Conservation (phyloP, 2,329 filamentous ascomycete genomes). For the Mollisia scopiformis region DNA sequence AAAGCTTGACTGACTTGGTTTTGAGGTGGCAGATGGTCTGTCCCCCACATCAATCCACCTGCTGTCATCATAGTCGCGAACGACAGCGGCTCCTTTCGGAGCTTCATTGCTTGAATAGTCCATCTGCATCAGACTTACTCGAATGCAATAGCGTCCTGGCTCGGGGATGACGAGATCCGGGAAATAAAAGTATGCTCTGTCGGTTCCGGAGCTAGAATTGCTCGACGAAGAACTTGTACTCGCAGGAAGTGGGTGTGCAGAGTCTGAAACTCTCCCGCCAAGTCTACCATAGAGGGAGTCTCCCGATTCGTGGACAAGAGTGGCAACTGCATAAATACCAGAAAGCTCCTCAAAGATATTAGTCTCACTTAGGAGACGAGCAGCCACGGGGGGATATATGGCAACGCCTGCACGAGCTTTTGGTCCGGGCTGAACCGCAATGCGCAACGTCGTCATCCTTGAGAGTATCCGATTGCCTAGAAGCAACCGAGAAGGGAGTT, state of each 20-base stretch:
- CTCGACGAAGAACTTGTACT: constrained; percentile 9
- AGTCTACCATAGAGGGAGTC: constrained; percentile 31
- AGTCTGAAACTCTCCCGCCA: constrained; percentile 32
- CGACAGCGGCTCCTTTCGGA: constrained; percentile 25
- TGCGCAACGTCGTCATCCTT: constrained; percentile 21
- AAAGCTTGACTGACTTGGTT: constrained; percentile 28
- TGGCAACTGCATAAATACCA: constrained; percentile 31
- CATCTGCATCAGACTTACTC: constrained; percentile 35
- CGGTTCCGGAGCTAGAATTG: constrained; percentile 12
- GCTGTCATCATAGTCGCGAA: constrained; percentile 32
- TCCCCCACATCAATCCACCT: constrained; percentile 32
- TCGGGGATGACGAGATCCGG: constrained; percentile 32
- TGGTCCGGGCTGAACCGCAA: constrained; percentile 35
- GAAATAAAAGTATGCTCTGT: constrained; percentile 36
- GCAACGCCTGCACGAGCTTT: constrained; percentile 26
- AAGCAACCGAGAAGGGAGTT: constrained; percentile 2
- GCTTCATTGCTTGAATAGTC: constrained; percentile 28
- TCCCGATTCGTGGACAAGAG: constrained; percentile 32
- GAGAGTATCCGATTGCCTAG: constrained; percentile 9
- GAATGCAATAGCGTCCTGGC: constrained; percentile 33
- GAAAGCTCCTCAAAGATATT: constrained; percentile 32
- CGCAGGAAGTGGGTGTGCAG: constrained; percentile 33
- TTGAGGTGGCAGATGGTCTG: constrained; percentile 18
- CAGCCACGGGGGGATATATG: constrained; percentile 33
- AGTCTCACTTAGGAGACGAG: constrained; percentile 28